phyloP scores from a whole-genome alignment of 371 early-diverging fungal genomes.

The Syncephalastrum sp. region DNA sequence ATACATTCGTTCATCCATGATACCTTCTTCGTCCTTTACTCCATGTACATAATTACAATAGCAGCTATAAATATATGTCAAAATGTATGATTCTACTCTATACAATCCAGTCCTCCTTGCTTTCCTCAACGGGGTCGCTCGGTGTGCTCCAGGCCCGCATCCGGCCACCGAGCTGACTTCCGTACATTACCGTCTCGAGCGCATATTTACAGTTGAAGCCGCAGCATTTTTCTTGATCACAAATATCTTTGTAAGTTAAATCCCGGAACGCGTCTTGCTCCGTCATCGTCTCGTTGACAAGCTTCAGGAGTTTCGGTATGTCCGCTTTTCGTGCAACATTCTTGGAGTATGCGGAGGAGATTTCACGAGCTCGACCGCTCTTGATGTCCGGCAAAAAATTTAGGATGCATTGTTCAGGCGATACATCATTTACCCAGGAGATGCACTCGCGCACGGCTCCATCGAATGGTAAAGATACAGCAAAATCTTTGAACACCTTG shows the following conservation, averaged over 20 bases:
- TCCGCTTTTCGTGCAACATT: slow-evolving; percentile 17
- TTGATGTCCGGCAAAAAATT: slow-evolving; percentile 3
- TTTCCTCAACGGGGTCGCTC: slow-evolving; percentile 2
- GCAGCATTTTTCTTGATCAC: slow-evolving; percentile 18
- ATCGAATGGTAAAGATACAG: neutral
- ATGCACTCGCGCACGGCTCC: slow-evolving; percentile 12
- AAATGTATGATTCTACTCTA: neutral
- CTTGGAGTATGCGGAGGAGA: slow-evolving; percentile 13
- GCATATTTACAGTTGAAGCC: slow-evolving; percentile 11
- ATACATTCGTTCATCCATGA: no score
- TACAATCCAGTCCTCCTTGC: slow-evolving; percentile 11
- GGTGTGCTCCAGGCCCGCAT: slow-evolving; percentile 12
- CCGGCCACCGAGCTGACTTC: slow-evolving; percentile 4
- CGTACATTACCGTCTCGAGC: slow-evolving; percentile 11
- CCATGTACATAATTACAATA: no score
- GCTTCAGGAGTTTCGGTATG: slow-evolving; percentile 12
- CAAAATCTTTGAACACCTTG: slow-evolving; percentile 1
- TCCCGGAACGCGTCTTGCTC: slow-evolving; percentile 15
- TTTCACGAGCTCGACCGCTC: neutral
- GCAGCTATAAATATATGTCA: neutral
- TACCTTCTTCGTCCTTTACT: no score
- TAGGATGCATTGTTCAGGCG: slow-evolving; percentile 3
- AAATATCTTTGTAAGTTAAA: slow-evolving; percentile 10
- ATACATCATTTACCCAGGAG: slow-evolving; percentile 12
- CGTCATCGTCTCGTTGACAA: slow-evolving; percentile 12